These are phyloP conservation scores for Mortierella antarctica DNA, from an alignment of 192 early-diverging fungal genomes.

Conservation along the genomic window DNA sequence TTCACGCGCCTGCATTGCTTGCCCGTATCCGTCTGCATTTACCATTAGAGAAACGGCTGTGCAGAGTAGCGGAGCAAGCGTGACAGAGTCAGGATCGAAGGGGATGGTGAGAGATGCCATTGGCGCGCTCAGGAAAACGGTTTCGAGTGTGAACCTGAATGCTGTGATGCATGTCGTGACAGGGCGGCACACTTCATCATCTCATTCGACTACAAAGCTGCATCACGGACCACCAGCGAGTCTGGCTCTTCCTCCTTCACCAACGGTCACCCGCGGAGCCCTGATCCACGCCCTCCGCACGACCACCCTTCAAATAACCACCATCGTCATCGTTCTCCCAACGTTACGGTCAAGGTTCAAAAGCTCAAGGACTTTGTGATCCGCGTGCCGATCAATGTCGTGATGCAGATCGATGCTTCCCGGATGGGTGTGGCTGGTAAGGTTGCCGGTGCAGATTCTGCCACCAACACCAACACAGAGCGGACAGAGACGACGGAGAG, in stretches of 20 bases:
- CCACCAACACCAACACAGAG: not conserved
- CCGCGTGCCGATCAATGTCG: conserved; percentile 34
- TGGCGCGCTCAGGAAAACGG: conserved; percentile 28
- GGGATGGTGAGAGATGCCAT: conserved; percentile 18
- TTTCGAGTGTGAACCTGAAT: conserved; percentile 11
- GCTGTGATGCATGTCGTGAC: conserved; percentile 2
- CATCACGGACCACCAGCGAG: not conserved
- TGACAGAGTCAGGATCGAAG: too few species aligned
- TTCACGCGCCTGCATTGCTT: too few species aligned
- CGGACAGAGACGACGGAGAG: not conserved
- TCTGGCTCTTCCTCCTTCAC: not conserved
- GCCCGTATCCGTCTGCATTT: too few species aligned
- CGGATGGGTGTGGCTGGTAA: conserved; percentile 6
- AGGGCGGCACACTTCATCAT: not conserved
- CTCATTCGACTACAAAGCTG: not conserved
- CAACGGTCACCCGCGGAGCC: too few species aligned
- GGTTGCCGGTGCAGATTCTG: not conserved
- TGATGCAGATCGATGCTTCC: conserved; percentile 23
- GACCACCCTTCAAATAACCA: not conserved
- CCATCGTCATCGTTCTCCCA: conserved; percentile 1
- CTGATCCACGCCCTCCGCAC: not conserved
- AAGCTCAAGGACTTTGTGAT: conserved; percentile 48
- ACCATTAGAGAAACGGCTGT: too few species aligned
- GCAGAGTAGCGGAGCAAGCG: too few species aligned
- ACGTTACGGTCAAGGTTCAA: conserved; percentile 5